Percentiles rank a stretch among this genome's conserved stretches.
These are phyloP conservation scores for Stemphylium vesicarium DNA, from an alignment of 2,329 filamentous ascomycete species.

Conservation along the genomic window DNA sequence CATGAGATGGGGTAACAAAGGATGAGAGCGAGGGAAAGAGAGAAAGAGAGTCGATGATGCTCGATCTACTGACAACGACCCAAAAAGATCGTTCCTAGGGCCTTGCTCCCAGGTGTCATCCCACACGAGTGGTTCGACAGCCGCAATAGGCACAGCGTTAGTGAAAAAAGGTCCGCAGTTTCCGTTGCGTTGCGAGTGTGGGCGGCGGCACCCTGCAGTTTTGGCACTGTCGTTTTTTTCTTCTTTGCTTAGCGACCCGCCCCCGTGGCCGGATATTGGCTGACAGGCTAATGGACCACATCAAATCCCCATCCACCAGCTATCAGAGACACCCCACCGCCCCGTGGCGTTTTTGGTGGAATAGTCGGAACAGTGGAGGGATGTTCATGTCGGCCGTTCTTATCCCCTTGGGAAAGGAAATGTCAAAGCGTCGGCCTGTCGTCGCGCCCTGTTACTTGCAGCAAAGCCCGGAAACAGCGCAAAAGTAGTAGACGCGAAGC, in stretches of 20 bases:
- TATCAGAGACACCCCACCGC: slow-evolving; percentile 40
- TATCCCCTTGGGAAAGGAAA: slow-evolving; percentile 4
- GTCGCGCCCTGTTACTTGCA: not conserved
- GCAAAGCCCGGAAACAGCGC: not conserved
- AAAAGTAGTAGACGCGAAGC: not conserved
- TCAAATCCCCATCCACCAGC: slow-evolving; percentile 12
- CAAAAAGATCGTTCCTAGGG: not conserved
- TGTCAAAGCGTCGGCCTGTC: slow-evolving; percentile 19
- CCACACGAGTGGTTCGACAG: slow-evolving; percentile 38
- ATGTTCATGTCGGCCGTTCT: slow-evolving; percentile 9
- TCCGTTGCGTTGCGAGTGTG: slow-evolving; percentile 10
- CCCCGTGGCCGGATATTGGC: slow-evolving; percentile 34
- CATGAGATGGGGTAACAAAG: not conserved
- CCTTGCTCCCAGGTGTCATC: slow-evolving; percentile 22
- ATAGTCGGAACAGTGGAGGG: slow-evolving; percentile 1
- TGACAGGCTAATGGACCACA: slow-evolving; percentile 14
- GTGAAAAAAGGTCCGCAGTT: slow-evolving; percentile 2
- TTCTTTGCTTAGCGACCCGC: slow-evolving; percentile 15
- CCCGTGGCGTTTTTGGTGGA: slow-evolving; percentile 24
- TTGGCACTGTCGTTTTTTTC: slow-evolving; percentile 8
- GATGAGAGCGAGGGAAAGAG: not conserved
- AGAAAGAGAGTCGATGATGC: not conserved
- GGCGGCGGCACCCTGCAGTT: slow-evolving; percentile 25
- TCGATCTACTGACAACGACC: not conserved
- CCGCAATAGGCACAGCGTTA: slow-evolving; percentile 18